These are phyloP conservation scores for Capsaspora owczarzaki DNA, from an alignment of 78 protist genomes.

Conservation along the genomic window DNA sequence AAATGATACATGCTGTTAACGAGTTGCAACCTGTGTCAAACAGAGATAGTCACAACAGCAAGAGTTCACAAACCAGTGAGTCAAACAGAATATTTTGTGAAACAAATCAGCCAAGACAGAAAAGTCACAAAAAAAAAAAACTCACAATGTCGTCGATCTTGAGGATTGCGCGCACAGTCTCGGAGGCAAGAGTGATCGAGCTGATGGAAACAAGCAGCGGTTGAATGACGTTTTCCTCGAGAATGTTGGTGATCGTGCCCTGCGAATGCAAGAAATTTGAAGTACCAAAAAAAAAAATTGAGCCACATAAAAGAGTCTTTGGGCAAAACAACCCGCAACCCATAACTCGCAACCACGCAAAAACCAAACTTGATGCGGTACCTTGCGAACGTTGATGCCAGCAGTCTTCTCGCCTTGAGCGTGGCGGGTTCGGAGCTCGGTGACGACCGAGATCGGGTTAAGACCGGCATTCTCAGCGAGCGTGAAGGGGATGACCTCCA, in stretches of 20 bases:
- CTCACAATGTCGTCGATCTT: slow-evolving; percentile 93
- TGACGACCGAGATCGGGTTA: slow-evolving; percentile 90
- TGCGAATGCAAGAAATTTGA: background rate
- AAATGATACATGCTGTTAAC: too few species aligned
- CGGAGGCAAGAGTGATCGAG: slow-evolving; percentile 96
- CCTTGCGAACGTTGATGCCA: slow-evolving; percentile 92
- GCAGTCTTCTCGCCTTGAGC: slow-evolving; percentile 73
- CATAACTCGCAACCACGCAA: background rate
- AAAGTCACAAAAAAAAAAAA: background rate
- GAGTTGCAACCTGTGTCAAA: too few species aligned
- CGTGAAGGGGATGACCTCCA: slow-evolving; percentile 96
- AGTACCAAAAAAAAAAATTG: slow-evolving; percentile 19
- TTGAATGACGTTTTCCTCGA: slow-evolving; percentile 92
- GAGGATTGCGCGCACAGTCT: slow-evolving; percentile 91
- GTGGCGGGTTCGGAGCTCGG: slow-evolving; percentile 89
- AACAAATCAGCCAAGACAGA: background rate
- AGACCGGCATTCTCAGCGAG: slow-evolving; percentile 99
- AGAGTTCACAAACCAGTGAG: too few species aligned
- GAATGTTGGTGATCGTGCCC: slow-evolving; percentile 80
- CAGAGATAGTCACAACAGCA: background rate
- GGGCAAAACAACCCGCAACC: background rate
- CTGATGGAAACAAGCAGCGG: slow-evolving; percentile 91
- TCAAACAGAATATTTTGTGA: background rate
- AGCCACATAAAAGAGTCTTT: too few species aligned
- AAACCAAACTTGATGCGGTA: background rate